A percentile compares a stretch with the other conserved stretches of the same genome.
These are phyloP conservation scores for Metschnikowia sp. DNA, from an alignment of 805 yeast genomes.

Conservation along the genomic window DNA sequence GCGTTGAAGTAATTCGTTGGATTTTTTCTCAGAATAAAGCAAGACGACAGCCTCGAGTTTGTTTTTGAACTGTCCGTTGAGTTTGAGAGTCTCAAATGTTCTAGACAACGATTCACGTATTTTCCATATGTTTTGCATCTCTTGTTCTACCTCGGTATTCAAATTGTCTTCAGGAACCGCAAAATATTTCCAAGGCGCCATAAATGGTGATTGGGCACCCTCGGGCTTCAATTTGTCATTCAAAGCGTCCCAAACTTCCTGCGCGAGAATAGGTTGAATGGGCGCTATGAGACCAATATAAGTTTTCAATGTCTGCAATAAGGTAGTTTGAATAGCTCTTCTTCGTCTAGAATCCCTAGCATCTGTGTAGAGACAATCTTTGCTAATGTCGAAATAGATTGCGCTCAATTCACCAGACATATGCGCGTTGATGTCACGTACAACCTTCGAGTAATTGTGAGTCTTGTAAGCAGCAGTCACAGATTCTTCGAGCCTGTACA, in stretches of 20 bases:
- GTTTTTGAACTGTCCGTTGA: slow-evolving; percentile 49
- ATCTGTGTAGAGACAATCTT: slow-evolving; percentile 83
- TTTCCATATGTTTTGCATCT: slow-evolving; percentile 45
- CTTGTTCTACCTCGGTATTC: slow-evolving; percentile 34
- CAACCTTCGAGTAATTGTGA: slow-evolving; percentile 66
- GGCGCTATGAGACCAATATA: slow-evolving; percentile 76
- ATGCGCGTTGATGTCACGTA: slow-evolving; percentile 65
- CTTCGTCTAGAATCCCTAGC: slow-evolving; percentile 44
- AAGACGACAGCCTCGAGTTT: slow-evolving; percentile 57
- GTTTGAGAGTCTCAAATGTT: slow-evolving; percentile 55
- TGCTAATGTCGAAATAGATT: slow-evolving; percentile 78
- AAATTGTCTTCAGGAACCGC: slow-evolving; percentile 32
- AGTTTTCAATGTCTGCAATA: slow-evolving; percentile 53
- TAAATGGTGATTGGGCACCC: slow-evolving; percentile 14
- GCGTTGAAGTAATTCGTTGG: slow-evolving; percentile 13
- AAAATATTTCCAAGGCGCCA: slow-evolving; percentile 19
- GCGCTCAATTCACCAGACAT: slow-evolving; percentile 77
- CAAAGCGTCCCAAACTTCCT: slow-evolving; percentile 77
- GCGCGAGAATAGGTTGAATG: slow-evolving; percentile 76
- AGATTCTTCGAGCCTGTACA: slow-evolving; percentile 44
- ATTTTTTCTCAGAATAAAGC: slow-evolving; percentile 2
- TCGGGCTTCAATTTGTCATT: slow-evolving; percentile 13
- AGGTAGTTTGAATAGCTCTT: slow-evolving; percentile 61
- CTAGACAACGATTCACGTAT: slow-evolving; percentile 50
- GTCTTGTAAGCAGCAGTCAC: slow-evolving; percentile 46